Conservation (phyloP, 345 rosid species). For the Angophora floribunda region DNA sequence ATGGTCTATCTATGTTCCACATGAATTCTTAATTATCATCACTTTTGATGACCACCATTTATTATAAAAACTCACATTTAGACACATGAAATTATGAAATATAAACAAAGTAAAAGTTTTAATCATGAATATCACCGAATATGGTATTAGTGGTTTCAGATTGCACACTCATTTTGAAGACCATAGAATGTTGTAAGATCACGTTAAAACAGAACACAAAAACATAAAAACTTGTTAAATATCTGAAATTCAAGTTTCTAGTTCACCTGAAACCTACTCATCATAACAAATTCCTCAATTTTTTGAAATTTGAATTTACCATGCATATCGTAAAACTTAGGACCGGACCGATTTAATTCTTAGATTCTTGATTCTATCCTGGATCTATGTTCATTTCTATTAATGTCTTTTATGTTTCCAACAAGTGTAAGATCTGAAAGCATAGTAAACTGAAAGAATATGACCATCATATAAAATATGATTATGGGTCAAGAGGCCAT, state of each 20-base stretch:
- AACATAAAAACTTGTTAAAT: no score
- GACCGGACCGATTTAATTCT: fast-evolving
- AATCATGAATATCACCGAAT: no score
- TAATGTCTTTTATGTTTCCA: not conserved
- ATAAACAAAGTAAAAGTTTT: no score
- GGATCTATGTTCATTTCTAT: fast-evolving
- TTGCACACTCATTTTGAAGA: no score
- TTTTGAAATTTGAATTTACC: no score
- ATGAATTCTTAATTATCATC: not conserved
- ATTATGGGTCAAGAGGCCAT: not conserved
- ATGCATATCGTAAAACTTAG: no score
- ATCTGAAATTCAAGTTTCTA: no score
- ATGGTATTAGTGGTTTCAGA: not conserved
- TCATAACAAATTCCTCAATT: no score
- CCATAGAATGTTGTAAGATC: not conserved
- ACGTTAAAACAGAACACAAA: fast-evolving
- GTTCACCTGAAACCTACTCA: fast-evolving
- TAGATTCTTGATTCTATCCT: no score
- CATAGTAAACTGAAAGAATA: not conserved
- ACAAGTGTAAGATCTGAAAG: not conserved
- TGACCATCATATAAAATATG: not conserved
- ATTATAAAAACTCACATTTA: no score
- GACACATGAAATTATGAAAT: no score
- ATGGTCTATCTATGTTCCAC: not conserved
- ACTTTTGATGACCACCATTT: no score